A percentile compares a stretch with the other conserved stretches of the same genome.
phyloP scores from a whole-genome alignment of 1,284 basidiomycete species.

The Amylostereum chailletii region DNA sequence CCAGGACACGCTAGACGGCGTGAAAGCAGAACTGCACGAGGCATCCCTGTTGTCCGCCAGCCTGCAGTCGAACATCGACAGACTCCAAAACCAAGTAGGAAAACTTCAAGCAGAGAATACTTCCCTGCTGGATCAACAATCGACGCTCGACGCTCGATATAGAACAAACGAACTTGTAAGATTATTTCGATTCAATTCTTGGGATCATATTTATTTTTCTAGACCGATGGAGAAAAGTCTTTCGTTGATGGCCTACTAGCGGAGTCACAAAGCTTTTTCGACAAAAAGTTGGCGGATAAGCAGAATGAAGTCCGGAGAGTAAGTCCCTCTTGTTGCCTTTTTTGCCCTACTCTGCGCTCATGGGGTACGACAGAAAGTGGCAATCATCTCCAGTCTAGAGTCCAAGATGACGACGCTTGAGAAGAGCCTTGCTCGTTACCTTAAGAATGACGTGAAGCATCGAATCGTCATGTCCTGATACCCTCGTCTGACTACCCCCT shows the following conservation, averaged over 20 bases:
- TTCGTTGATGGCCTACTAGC: constrained; percentile 24
- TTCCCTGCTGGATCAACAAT: constrained; percentile 16
- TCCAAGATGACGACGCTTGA: constrained; percentile 10
- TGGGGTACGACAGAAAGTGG: constrained; percentile 21
- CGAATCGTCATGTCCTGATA: too few species aligned
- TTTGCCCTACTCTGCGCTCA: not conserved
- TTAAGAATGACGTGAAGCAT: constrained; percentile 15
- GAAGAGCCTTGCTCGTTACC: constrained; percentile 14
- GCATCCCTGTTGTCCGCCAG: not conserved
- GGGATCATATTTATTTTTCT: not conserved
- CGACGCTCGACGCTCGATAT: constrained; percentile 25
- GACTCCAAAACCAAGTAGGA: too few species aligned
- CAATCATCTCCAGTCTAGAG: constrained; percentile 24
- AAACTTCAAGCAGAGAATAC: constrained; percentile 18
- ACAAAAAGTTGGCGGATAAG: constrained; percentile 27
- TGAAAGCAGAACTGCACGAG: constrained; percentile 2
- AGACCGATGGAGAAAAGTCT: constrained; percentile 23
- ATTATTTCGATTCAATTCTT: not conserved
- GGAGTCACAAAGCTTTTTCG: constrained; percentile 24
- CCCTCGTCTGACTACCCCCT: not conserved
- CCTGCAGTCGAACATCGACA: too few species aligned
- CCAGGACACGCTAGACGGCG: constrained; percentile 2
- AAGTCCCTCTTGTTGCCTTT: constrained; percentile 2
- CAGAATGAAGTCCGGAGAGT: constrained; percentile 31
- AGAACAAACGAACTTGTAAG: constrained; percentile 25